These are phyloP conservation scores for Microbotryomycetes sp. DNA, from an alignment of 1,284 basidiomycete genomes.

Conservation along the genomic window DNA sequence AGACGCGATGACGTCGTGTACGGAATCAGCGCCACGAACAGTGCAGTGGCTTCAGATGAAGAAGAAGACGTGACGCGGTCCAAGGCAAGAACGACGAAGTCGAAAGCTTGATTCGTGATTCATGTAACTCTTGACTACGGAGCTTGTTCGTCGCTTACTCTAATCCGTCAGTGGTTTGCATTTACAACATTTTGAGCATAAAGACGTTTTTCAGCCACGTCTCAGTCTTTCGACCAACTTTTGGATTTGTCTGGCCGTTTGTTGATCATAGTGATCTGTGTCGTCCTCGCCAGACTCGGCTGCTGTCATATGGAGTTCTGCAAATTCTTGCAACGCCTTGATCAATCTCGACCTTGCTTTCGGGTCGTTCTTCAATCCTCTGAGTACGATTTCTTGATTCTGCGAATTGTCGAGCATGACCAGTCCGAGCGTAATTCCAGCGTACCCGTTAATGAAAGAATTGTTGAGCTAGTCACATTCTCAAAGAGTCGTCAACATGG, in stretches of 20 bases:
- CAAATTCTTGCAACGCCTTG: conserved; percentile 2
- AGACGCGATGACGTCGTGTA: conserved; percentile 38
- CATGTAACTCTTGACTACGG: not conserved
- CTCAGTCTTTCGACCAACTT: not conserved
- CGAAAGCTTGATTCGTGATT: not conserved
- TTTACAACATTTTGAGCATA: not conserved
- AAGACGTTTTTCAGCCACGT: not conserved
- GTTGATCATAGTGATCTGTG: not conserved
- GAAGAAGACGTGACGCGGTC: not conserved
- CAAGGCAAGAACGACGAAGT: not conserved
- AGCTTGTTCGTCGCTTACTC: not conserved
- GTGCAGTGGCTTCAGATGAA: not conserved
- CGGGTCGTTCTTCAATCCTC: not conserved
- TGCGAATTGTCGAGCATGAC: conserved; percentile 2
- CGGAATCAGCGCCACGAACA: conserved; percentile 13
- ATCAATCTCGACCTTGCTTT: not conserved
- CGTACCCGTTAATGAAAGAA: conserved; percentile 3
- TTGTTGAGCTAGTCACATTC: not conserved
- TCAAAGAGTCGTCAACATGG: no score
- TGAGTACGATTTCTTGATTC: conserved; percentile 1
- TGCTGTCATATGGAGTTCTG: not conserved
- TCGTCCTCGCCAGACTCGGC: not conserved
- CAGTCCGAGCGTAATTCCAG: conserved; percentile 3
- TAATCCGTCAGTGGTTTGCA: not conserved
- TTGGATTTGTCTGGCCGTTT: not conserved